A percentile compares a stretch with the other conserved stretches of the same genome.
Evolutionary conservation across 306 rosid genomes (phyloP).

Genomic region (Albizia julibrissin): DNA sequence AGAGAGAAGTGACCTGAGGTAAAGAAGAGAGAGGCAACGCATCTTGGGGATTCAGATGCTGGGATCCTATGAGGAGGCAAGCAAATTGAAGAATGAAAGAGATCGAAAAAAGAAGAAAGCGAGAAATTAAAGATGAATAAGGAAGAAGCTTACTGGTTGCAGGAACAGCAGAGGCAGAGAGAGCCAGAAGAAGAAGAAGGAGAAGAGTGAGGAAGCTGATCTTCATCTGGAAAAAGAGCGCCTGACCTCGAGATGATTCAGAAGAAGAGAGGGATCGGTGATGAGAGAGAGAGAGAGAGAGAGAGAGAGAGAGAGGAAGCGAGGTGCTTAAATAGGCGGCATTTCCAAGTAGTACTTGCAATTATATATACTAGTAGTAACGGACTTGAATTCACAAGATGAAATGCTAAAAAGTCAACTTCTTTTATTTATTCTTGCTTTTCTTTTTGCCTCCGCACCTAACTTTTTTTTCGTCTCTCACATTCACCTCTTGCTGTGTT

Average conservation of each 20-base stretch:
- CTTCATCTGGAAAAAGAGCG: slow-evolving; percentile 32
- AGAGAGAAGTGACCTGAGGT: slow-evolving; percentile 30
- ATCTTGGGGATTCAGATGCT: slow-evolving; percentile 28
- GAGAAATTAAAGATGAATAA: neutral
- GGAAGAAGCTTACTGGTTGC: slow-evolving; percentile 36
- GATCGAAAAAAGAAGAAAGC: neutral
- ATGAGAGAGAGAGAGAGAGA: neutral
- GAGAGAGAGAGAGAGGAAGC: neutral
- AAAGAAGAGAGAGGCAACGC: slow-evolving; percentile 23
- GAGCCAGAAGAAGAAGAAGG: slow-evolving; percentile 16
- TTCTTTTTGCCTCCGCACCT: slow-evolving; percentile 34
- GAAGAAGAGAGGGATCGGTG: neutral
- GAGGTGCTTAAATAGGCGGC: slow-evolving; percentile 37
- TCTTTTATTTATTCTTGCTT: neutral
- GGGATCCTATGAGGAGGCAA: slow-evolving; percentile 32
- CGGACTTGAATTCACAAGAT: neutral
- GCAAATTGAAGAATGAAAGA: neutral
- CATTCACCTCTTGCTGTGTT: slow-evolving; percentile 15
- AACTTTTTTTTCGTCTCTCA: slow-evolving; percentile 1
- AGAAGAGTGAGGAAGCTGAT: slow-evolving; percentile 21
- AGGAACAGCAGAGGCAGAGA: slow-evolving; percentile 39
- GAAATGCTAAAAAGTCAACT: slow-evolving; percentile 38
- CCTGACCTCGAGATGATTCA: neutral
- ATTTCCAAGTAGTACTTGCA: neutral
- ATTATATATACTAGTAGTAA: neutral